Conservation (phyloP, 495 filamentous ascomycete species). For the Penicillium arizonense region DNA sequence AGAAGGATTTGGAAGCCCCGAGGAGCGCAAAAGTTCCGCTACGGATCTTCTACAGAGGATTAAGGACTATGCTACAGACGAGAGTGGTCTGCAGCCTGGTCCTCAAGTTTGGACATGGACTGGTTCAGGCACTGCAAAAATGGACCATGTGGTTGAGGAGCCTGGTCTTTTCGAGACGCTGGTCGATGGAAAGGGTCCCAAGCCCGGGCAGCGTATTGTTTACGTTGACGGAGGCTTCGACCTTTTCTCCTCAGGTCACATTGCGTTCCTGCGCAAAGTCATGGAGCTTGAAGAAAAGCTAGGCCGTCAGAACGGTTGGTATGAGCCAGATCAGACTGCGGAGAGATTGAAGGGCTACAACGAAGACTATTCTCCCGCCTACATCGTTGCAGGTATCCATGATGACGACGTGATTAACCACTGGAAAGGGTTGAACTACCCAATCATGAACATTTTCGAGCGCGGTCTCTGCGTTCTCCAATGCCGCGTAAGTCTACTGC, state of each 20-base stretch:
- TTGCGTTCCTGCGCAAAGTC: constrained; percentile 84
- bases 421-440: constrained; percentile 97
- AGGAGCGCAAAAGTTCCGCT: constrained; percentile 61
- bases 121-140: constrained; percentile 52
- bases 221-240: constrained; percentile 98
- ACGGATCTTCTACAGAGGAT: constrained; percentile 69
- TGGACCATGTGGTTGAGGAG: constrained; percentile 48
- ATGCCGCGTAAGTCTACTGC: constrained; percentile 64
- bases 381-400: constrained; percentile 88
- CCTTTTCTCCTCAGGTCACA: constrained; percentile 94
- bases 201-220: constrained; percentile 77
- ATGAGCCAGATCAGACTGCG: constrained; percentile 56
- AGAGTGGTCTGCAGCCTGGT: constrained; percentile 67
- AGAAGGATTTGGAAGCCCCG: constrained; percentile 67
- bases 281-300: constrained; percentile 65
- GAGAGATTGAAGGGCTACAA: constrained; percentile 59
- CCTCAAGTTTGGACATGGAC: constrained; percentile 79
- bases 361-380: constrained; percentile 75
- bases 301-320: constrained; percentile 69
- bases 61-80: constrained; percentile 80
- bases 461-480: constrained; percentile 92
- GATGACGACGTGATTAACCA: constrained; percentile 91
- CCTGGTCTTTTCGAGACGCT: constrained; percentile 58
- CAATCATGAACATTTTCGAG: constrained; percentile 99
- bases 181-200: constrained; percentile 63